These are phyloP conservation scores for Abrus pulchellus DNA, from an alignment of 306 rosid species.

Conservation along the genomic window DNA sequence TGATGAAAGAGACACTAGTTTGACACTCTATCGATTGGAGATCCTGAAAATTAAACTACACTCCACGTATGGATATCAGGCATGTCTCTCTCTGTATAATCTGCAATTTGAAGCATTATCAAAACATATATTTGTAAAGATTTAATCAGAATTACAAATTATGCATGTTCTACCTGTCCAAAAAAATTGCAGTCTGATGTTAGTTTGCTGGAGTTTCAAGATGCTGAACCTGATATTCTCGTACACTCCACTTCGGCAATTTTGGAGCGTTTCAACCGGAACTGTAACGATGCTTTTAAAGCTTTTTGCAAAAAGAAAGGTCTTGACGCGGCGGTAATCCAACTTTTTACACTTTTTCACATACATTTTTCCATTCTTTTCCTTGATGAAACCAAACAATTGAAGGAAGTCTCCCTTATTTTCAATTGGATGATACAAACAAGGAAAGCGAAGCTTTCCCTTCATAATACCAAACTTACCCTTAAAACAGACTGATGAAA, in stretches of 20 bases:
- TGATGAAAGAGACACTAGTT: constrained; percentile 53
- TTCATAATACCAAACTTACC: background rate
- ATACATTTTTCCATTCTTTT: constrained; percentile 4
- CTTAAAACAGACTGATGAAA: too few relatives aligned
- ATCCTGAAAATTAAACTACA: constrained; percentile 77
- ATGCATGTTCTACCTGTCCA: constrained; percentile 35
- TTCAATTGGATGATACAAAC: background rate
- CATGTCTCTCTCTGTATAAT: constrained; percentile 51
- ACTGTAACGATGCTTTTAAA: constrained; percentile 71
- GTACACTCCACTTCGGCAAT: constrained; percentile 64
- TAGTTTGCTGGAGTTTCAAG: constrained; percentile 74
- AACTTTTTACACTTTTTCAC: constrained; percentile 4
- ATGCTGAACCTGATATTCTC: constrained; percentile 89
- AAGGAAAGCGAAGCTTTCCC: background rate
- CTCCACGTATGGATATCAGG: constrained; percentile 92
- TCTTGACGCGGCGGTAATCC: constrained; percentile 78
- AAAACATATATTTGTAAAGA: constrained; percentile 14
- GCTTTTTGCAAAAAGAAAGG: constrained; percentile 95
- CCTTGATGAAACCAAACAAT: constrained; percentile 9
- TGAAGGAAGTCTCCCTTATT: constrained; percentile 4
- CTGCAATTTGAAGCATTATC: constrained; percentile 36
- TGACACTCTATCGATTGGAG: constrained; percentile 80
- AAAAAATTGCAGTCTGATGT: constrained; percentile 77
- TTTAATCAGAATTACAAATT: constrained; percentile 27
- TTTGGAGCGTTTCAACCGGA: constrained; percentile 63